phyloP scores from a whole-genome alignment of 2,329 filamentous ascomycete genomes.

The Xylaria sp. region DNA sequence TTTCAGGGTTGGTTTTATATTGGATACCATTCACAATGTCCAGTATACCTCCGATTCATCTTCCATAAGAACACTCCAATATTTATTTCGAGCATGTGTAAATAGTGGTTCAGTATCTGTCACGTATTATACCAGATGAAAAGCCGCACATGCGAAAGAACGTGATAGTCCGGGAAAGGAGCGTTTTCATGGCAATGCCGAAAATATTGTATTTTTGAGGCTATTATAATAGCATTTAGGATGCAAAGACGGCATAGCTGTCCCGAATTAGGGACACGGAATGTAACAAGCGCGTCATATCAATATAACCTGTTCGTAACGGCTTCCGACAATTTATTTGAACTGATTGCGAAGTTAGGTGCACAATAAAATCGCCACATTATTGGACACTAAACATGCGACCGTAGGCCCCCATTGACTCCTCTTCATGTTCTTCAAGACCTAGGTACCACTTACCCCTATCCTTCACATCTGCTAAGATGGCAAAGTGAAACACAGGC shows the following conservation, averaged over 20 bases:
- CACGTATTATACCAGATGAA: no score
- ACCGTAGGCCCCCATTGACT: not conserved
- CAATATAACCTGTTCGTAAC: not conserved
- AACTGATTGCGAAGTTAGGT: not conserved
- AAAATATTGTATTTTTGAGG: not conserved
- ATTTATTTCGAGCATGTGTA: no score
- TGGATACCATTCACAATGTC: no score
- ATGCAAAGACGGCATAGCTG: slow-evolving; percentile 1
- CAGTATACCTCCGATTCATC: no score
- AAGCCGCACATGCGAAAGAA: no score
- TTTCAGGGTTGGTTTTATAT: no score
- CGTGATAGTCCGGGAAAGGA: no score
- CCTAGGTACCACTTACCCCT: not conserved
- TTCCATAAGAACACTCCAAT: no score
- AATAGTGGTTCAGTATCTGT: no score
- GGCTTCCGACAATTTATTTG: not conserved
- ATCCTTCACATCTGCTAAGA: not conserved
- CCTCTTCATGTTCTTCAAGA: not conserved
- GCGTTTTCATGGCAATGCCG: not conserved
- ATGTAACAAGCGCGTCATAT: not conserved
- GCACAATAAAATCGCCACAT: not conserved
- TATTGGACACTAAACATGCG: not conserved
- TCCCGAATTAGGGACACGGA: not conserved
- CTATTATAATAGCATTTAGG: not conserved
- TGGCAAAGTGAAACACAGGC: not conserved